Percentiles rank a stretch among this genome's conserved stretches.
These are phyloP conservation scores for Aurantiochytrium sp. DNA, from an alignment of 108 stramenopile genomes.

Conservation along the genomic window DNA sequence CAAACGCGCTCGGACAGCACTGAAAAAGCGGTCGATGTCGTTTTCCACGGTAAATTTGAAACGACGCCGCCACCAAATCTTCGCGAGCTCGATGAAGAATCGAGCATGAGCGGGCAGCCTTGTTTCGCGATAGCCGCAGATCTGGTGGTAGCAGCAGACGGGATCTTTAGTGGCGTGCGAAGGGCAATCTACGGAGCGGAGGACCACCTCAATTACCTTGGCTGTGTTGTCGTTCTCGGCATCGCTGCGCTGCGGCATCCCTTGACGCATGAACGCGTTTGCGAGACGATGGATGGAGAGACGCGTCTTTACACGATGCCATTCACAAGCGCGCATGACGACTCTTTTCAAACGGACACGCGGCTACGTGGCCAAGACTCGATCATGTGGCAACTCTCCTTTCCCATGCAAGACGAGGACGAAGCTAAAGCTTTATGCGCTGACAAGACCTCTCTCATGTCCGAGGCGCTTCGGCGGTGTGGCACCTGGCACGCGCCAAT, in stretches of 20 bases:
- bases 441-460: background rate
- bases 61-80: background rate
- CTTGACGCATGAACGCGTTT: background rate
- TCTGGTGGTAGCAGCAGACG: background rate
- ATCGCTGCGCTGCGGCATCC: constrained; percentile 49
- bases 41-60: too few relatives aligned
- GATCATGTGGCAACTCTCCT: constrained; percentile 35
- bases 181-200: constrained; percentile 41
- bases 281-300: constrained; percentile 10
- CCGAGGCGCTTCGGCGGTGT: constrained; percentile 11
- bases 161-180: constrained; percentile 42
- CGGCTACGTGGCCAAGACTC: background rate
- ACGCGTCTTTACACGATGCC: constrained; percentile 8
- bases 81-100: constrained; percentile 25
- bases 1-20: background rate
- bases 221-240: constrained; percentile 68
- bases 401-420: background rate
- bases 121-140: constrained; percentile 30
- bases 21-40: background rate
- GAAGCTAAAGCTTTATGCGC: background rate
- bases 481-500: constrained; percentile 19
- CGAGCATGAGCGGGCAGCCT: constrained; percentile 77
- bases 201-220: constrained; percentile 57
- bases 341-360: background rate
- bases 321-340: constrained; percentile 4